Conservation (phyloP, 1,139 yeast genomes). For the Suhomyces ambrosiae region DNA sequence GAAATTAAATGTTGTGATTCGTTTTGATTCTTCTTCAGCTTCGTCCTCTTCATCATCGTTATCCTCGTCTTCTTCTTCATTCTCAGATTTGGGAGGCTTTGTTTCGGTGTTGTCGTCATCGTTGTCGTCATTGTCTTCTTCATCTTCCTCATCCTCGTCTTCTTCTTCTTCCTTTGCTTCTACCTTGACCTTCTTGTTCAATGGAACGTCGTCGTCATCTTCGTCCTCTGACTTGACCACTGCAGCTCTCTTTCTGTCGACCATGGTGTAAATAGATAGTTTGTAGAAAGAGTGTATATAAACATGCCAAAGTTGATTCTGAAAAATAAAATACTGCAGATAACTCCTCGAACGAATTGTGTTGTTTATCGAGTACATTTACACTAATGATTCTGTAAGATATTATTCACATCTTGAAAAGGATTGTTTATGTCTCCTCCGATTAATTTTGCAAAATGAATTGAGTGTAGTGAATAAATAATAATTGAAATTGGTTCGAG, state of each 20-base stretch:
- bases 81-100: constrained; percentile 16
- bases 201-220: constrained; percentile 37
- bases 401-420: too few relatives aligned
- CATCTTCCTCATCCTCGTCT: constrained; percentile 17
- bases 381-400: too few relatives aligned
- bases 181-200: constrained; percentile 33
- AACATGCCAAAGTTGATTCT: too few relatives aligned
- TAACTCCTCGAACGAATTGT: too few relatives aligned
- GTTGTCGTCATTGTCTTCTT: constrained; percentile 17
- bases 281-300: background rate
- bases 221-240: constrained; percentile 26
- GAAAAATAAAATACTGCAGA: too few relatives aligned
- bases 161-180: constrained; percentile 20
- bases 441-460: too few relatives aligned
- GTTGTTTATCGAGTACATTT: too few relatives aligned
- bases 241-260: constrained; percentile 34
- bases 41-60: constrained; percentile 52
- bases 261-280: too few relatives aligned
- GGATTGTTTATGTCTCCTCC: too few relatives aligned
- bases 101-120: constrained; percentile 12
- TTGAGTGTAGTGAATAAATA: too few relatives aligned
- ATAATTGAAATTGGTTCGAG: too few relatives aligned
- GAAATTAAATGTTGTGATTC: constrained; percentile 43
- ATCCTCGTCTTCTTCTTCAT: constrained; percentile 28
- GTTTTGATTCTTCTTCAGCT: constrained; percentile 54